phyloP scores from a whole-genome alignment of 164 flowering plant species.

The Chimonanthus salicifolius region DNA sequence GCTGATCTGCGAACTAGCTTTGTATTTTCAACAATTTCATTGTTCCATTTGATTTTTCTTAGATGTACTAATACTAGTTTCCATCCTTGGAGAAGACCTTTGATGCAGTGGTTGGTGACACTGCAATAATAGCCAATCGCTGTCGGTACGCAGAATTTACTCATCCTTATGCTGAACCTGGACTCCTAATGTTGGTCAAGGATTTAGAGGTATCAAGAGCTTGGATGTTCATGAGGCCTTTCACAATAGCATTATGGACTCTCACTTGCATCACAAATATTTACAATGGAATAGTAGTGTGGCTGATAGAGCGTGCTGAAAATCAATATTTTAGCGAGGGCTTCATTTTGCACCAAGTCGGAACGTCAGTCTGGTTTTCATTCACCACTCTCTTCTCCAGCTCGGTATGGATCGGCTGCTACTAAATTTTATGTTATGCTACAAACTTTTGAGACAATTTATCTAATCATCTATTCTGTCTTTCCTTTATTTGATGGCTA shows the following conservation, averaged over 20 bases:
- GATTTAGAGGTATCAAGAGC: slow-evolving; percentile 1
- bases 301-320: slow-evolving; percentile 4
- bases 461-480: no score
- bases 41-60: background rate
- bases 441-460: no score
- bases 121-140: slow-evolving; percentile 23
- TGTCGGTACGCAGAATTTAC: slow-evolving; percentile 30
- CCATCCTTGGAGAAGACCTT: slow-evolving; percentile 18
- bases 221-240: slow-evolving; percentile 34
- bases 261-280: background rate
- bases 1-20: background rate
- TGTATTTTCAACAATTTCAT: background rate
- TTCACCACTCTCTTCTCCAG: slow-evolving; percentile 10
- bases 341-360: slow-evolving; percentile 3
- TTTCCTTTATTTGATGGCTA: no score
- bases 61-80: background rate
- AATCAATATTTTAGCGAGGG: slow-evolving; percentile 3
- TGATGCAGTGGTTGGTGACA: slow-evolving; percentile 39
- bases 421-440: no score
- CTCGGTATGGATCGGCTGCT: slow-evolving; percentile 5
- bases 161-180: slow-evolving; percentile 29
- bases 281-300: slow-evolving; percentile 11
- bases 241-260: slow-evolving; percentile 17
- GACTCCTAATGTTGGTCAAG: slow-evolving; percentile 25
- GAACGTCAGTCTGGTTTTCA: slow-evolving; percentile 7